Evolutionary conservation across 768 basidiomycete species (phyloP).

Genomic region (Pleurotus giganteus): DNA sequence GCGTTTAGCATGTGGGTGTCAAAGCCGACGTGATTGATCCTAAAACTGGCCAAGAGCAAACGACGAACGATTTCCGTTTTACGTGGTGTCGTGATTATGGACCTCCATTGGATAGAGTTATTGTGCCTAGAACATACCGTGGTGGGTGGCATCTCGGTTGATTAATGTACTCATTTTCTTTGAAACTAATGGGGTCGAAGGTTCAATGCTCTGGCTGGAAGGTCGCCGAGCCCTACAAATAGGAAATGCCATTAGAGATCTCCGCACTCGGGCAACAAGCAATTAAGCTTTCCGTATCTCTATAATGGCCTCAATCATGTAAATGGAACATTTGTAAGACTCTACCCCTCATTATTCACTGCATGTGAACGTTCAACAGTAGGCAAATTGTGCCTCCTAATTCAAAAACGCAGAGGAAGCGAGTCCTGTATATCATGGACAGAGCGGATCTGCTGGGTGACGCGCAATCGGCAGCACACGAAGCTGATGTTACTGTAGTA

Average conservation of each 20-base stretch:
- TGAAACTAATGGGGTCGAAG: constrained; percentile 41
- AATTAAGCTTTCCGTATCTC: no score
- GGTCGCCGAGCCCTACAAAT: constrained; percentile 70
- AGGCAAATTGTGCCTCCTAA: no score
- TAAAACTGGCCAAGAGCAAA: constrained; percentile 58
- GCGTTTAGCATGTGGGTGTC: constrained; percentile 63
- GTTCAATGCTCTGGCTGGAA: constrained; percentile 86
- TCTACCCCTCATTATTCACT: no score
- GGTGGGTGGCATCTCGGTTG: constrained; percentile 36
- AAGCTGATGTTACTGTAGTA: no score
- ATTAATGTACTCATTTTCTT: constrained; percentile 17
- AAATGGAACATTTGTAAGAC: no score
- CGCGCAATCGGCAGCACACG: no score
- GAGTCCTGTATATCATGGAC: no score
- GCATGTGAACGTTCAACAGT: no score
- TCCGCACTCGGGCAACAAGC: constrained; percentile 15
- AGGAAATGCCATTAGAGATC: constrained; percentile 60
- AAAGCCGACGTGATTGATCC: constrained; percentile 72
- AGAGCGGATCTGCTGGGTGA: no score
- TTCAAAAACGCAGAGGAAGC: no score
- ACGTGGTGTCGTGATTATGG: constrained; percentile 58
- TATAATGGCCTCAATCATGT: no score
- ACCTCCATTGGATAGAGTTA: constrained; percentile 34
- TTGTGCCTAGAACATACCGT: constrained; percentile 71
- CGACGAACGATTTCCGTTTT: constrained; percentile 76